Evolutionary conservation across 106 monocot genomes (phyloP), one percentile per base, ranked within the genome.

Genomic region (Platanthera zijinensis): DNA sequence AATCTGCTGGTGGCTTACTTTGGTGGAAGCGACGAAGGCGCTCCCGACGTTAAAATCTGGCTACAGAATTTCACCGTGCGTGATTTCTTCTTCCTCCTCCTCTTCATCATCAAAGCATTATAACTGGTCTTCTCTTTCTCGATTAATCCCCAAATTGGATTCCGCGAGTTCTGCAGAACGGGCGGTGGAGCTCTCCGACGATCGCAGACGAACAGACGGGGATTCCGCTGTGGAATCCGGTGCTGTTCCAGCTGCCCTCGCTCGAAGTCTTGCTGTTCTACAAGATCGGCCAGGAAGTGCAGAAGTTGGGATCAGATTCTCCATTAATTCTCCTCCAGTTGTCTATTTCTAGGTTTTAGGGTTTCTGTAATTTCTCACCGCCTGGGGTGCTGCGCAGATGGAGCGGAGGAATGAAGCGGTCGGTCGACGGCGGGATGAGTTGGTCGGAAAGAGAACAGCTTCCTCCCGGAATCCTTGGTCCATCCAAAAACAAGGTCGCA

Each of bases 201-300:
- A 79, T 93, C 19, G 93, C 86, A 8, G 97, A 97, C 54, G 89
- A 93, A 71, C 51, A 94, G 74, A 21, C 47, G 11, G 77, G 85
- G 50, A 86, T 97, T n/a, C 94, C 97, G 11, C 82, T 97, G 97
- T 97, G 97, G 97, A 97, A 97, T 68, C 97, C 97, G 4, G 94
- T 94, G 50, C 85, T 97, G 50, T 93, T 94, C 77, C 86, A 82
- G 88, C 93, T 97, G 57, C 97, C 97, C 28, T 89, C 91, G 0
- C 46, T 59, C 3, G 97, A 97, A 83, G 56, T 97, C 73, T 93
- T 97, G 5, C 84, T 97, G 14, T 97, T 97, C 83, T 97, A 97
- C 45, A 93, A 91, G 80, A 90, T 94, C 25, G 97, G 97, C 49
- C 89, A 85, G 59, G 94, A 97, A 54, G 91, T 94, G 9, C 93